Base-by-base conservation (phyloP, 2,329 filamentous ascomycete genomes). In the Fusarium globosum region DNA sequence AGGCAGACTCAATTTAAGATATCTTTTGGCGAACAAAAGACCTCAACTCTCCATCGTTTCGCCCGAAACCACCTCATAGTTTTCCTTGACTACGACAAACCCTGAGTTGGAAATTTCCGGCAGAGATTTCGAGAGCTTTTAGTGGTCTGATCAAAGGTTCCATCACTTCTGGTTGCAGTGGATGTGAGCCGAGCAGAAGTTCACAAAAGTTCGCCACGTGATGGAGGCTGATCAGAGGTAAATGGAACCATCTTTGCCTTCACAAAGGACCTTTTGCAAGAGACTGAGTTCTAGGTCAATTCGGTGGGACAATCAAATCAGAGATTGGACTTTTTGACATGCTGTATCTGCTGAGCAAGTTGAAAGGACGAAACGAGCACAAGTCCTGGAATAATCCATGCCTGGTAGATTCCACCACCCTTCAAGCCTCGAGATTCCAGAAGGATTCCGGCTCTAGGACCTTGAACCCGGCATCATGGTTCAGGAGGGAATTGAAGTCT, bases 141-240 rank as follows among this genome's bases (percentile, higher is more conserved):
- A 52, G 65, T 72, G 71, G 71, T 18, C 51, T 74, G 62, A 68
- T 64, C 51, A 74, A 74, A 72, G 58, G 71, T 71, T 71, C 71
- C 55, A 66, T 56, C 42, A 35, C 61, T 61, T 66, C 48, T 68
- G 55, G 67, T 63, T 64, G 48, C 62, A 61, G 20, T 53, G 51
- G 30, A 38, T 28, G 45, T 61, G 62, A 73, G 53, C 57, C 49
- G 39, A 63, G 62, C 48, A 52, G 33, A 20, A 35, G 30, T 38
- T 59, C 49, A 69, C 71, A 73, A 73, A 73, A 73, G 71, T 73
- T 73, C 71, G 63, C 59, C 62, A 63, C 55, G 67, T 71, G 70
- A 57, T 45, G 38, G 43, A 65, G 48, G 35, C 49, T 55, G 57
- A 49, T 52, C 48, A 42, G 28, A 55, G 48, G 48, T 51, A 30